Evolutionary conservation across 257 asterid genomes (phyloP), one percentile per base, ranked within the genome.

Genomic region (Lantana camara): DNA sequence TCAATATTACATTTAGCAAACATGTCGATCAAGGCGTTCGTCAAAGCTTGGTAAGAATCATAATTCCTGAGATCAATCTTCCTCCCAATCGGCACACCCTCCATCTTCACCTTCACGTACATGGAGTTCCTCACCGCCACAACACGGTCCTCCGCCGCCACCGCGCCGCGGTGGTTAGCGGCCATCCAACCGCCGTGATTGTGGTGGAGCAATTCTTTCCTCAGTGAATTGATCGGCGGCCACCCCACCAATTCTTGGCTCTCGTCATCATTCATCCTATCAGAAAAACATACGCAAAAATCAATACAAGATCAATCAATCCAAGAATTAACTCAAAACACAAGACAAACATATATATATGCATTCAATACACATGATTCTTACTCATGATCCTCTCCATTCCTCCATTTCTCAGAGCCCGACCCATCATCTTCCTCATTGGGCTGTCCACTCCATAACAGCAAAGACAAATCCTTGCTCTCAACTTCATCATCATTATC

Each of bases 91-190:
- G 76, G 72, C 37, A 82, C 78, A 7, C 85, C 88, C 48, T 75
- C 82, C 88, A 82, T 82, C 83, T 74, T 82, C 80, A 82, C 88
- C 83, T 79, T 82, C 69, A 79, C 85, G 49, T 55, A 77, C 74
- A 34, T 57, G 20, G 75, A 64, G 48, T 60, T 72, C 29, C 67
- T 70, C 48, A 12, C 50, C 30, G 70, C 49, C 47, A 32, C 2
- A 19, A 9, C 23, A 27, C 47, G 42, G 32, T 17, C 52, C 34
- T 29, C 64, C 37, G 45, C 57, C 38, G 4, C 58, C 30, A 34
- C 63, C 45, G 42, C 57, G 35, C 2, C 37, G 15, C 19, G 16
- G 44, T 19, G 49, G 58, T 56, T 67, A 17, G 27, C 51, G 7
- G 63, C 51, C 8, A 63, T 38, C 73, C 74, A 41, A 60, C 77